Conservation (phyloP, 2,329 filamentous ascomycete genomes). For the Colletotrichum falcatum region DNA sequence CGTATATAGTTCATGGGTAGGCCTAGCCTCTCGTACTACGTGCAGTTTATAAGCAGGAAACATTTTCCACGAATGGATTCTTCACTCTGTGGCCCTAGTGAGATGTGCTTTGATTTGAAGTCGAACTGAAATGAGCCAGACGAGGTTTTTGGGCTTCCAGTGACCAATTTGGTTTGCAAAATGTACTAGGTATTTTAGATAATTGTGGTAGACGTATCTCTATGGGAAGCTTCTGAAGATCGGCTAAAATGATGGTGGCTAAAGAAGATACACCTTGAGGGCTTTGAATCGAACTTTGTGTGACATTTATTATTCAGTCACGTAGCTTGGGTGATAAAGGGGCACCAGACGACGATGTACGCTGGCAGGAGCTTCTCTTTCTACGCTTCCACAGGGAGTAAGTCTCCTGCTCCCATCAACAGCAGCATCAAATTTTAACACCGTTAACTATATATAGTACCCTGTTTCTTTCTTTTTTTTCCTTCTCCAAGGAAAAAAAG, state of each 20-base stretch:
- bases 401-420: background rate
- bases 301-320: background rate
- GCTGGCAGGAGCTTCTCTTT: background rate
- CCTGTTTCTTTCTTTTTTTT: too few relatives aligned
- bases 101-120: background rate
- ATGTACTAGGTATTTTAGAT: background rate
- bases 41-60: too few relatives aligned
- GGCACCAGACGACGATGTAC: too few relatives aligned
- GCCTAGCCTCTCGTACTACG: accelerated
- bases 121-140: background rate
- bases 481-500: too few relatives aligned
- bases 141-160: too few relatives aligned
- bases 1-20: conserved; percentile 7
- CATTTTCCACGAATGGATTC: background rate
- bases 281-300: too few relatives aligned
- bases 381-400: background rate
- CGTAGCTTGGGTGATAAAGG: background rate
- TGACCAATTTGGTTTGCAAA: background rate
- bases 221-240: too few relatives aligned
- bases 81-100: background rate
- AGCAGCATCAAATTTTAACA: background rate
- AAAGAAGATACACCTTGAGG: background rate
- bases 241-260: background rate
- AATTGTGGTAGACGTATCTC: too few relatives aligned
- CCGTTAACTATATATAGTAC: background rate